A percentile compares a stretch with the other conserved stretches of the same genome.
These are phyloP conservation scores for Arthroderma uncinatum DNA, from an alignment of 2,329 filamentous ascomycete species.

Conservation along the genomic window DNA sequence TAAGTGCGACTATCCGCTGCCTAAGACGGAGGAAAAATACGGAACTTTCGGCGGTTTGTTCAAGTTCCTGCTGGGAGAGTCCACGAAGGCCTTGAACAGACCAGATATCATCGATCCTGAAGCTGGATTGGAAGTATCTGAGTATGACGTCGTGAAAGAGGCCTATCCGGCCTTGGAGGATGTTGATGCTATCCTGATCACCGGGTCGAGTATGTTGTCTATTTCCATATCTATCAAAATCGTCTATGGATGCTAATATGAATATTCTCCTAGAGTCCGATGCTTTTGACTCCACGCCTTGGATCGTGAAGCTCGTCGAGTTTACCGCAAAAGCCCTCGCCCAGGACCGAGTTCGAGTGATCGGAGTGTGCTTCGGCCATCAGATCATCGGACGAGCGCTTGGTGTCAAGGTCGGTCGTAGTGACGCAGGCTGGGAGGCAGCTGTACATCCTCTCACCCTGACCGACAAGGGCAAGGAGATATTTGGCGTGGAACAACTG, in stretches of 20 bases:
- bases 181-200: conserved; percentile 73
- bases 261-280: conserved; percentile 45
- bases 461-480: conserved; percentile 55
- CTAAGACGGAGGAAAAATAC: conserved; percentile 52
- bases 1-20: conserved; percentile 71
- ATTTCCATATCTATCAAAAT: not conserved
- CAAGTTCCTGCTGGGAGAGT: conserved; percentile 46
- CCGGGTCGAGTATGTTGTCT: conserved; percentile 48
- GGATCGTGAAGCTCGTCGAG: conserved; percentile 64
- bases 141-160: conserved; percentile 59
- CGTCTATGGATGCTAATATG: not conserved
- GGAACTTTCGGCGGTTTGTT: conserved; percentile 64
- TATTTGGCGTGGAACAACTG: conserved; percentile 57
- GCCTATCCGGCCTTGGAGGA: conserved; percentile 62
- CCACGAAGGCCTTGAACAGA: conserved; percentile 38
- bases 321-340: conserved; percentile 55
- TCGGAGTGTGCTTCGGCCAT: conserved; percentile 80
- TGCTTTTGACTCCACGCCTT: conserved; percentile 60
- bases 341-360: conserved; percentile 53
- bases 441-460: conserved; percentile 59
- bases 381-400: conserved; percentile 70
- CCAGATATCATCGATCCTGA: conserved; percentile 26
- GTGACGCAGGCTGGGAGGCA: conserved; percentile 67
- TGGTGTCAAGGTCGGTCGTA: conserved; percentile 55
- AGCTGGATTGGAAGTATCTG: conserved; percentile 46